Conservation (phyloP, 441 rosid species). For the Croton laevigatus region DNA sequence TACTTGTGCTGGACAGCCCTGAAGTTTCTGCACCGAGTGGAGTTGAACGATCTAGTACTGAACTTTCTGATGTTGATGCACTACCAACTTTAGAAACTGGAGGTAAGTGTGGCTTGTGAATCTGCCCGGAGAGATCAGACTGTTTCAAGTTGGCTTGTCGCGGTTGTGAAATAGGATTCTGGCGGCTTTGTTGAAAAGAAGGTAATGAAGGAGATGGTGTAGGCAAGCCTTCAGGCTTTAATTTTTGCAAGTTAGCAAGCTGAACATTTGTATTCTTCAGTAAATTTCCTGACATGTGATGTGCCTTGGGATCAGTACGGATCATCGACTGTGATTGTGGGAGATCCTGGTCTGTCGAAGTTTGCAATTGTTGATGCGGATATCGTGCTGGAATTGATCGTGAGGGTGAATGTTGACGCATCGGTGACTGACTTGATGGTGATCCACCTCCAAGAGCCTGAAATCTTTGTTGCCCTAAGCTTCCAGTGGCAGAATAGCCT, state of each 20-base stretch:
- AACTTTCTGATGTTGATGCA: constrained; percentile 30
- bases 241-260: constrained; percentile 33
- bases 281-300: constrained; percentile 43
- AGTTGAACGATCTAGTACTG: constrained; percentile 34
- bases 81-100: constrained; percentile 38
- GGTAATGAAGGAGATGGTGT: constrained; percentile 27
- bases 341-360: constrained; percentile 48
- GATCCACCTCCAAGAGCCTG: constrained; percentile 37
- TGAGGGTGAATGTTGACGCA: constrained; percentile 40
- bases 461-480: constrained; percentile 37
- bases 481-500: constrained; percentile 35
- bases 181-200: constrained; percentile 31
- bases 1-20: constrained; percentile 51
- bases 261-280: constrained; percentile 35
- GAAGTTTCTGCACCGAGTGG: constrained; percentile 41
- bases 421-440: constrained; percentile 44
- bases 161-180: constrained; percentile 29
- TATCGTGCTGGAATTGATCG: constrained; percentile 37
- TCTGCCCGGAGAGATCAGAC: constrained; percentile 41
- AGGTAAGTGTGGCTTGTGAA: constrained; percentile 32
- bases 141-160: constrained; percentile 27
- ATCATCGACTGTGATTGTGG: constrained; percentile 39
- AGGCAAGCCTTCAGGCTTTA: constrained; percentile 30
- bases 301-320: constrained; percentile 46
- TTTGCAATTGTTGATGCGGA: constrained; percentile 36